Percentiles rank a stretch among this genome's conserved stretches.
Evolutionary conservation across 2,329 filamentous ascomycete genomes (phyloP).

Genomic region (Arthrinium puccinioides): DNA sequence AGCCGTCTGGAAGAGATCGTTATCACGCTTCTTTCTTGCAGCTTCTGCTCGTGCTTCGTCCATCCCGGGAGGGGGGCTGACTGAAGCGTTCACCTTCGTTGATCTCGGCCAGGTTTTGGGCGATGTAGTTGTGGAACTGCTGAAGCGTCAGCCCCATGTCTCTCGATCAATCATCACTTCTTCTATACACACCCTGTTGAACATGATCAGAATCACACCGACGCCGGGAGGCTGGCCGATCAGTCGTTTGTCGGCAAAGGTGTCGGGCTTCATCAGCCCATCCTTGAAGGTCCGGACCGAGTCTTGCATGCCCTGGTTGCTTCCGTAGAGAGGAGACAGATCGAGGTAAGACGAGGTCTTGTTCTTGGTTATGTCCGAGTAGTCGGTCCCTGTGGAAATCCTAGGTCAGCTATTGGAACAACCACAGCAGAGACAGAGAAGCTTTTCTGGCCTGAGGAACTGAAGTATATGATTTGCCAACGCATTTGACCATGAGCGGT

Average conservation of each 20-base stretch:
- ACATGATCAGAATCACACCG: constrained; percentile 67
- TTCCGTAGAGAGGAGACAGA: constrained; percentile 64
- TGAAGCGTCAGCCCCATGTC: constrained; percentile 37
- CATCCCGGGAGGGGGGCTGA: constrained; percentile 43
- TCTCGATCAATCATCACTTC: too few species aligned
- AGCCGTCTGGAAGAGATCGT: constrained; percentile 74
- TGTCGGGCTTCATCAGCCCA: constrained; percentile 66
- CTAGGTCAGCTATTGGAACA: too few species aligned
- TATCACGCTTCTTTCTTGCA: constrained; percentile 63
- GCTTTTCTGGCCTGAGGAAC: too few species aligned
- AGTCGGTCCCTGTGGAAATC: constrained; percentile 46
- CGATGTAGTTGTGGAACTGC: constrained; percentile 82
- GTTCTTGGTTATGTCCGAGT: constrained; percentile 50
- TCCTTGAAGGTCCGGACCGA: constrained; percentile 62
- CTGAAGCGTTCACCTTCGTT: constrained; percentile 77
- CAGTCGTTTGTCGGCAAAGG: constrained; percentile 64
- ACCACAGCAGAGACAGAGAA: too few species aligned
- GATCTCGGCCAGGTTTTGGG: constrained; percentile 69
- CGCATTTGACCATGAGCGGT: too few species aligned
- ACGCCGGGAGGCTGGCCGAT: constrained; percentile 66
- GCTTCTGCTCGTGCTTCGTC: constrained; percentile 31
- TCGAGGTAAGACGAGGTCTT: constrained; percentile 69
- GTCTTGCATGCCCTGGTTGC: constrained; percentile 59
- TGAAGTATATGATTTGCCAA: too few species aligned
- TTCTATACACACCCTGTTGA: constrained; percentile 21